These are phyloP conservation scores for Dioscorea alata DNA, from an alignment of 106 monocot genomes.

Conservation along the genomic window DNA sequence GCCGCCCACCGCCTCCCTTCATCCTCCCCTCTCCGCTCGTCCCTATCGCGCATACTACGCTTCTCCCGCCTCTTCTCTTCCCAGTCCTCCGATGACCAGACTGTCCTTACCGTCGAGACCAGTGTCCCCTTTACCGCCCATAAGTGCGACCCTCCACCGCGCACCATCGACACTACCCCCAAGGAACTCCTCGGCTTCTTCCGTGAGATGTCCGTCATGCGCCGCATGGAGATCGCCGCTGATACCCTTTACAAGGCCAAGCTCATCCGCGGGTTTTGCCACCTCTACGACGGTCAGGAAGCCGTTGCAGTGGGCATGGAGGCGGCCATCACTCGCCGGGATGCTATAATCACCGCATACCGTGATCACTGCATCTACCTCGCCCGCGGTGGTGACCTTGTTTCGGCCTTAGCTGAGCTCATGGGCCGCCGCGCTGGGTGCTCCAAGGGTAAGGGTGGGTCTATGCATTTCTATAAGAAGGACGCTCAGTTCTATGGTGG, in stretches of 20 bases:
- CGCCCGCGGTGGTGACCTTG: constrained; percentile 54
- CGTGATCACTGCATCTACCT: constrained; percentile 78
- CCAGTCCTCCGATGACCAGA: constrained; percentile 12
- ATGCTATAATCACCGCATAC: constrained; percentile 79
- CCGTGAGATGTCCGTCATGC: constrained; percentile 70
- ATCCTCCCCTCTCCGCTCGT: not conserved
- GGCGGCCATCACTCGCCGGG: constrained; percentile 60
- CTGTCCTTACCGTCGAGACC: constrained; percentile 39
- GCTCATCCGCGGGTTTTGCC: constrained; percentile 87
- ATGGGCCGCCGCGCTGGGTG: constrained; percentile 68
- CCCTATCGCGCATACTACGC: not conserved
- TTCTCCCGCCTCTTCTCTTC: not conserved
- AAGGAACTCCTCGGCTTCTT: constrained; percentile 63
- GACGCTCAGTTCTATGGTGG: constrained; percentile 62
- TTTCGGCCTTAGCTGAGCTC: constrained; percentile 62
- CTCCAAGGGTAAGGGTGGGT: constrained; percentile 78
- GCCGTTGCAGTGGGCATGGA: constrained; percentile 82
- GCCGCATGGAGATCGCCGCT: constrained; percentile 84
- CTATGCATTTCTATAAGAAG: constrained; percentile 93
- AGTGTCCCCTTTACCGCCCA: constrained; percentile 43
- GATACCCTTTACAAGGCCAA: constrained; percentile 92
- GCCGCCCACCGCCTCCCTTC: constrained; percentile 4
- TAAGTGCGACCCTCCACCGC: constrained; percentile 37
- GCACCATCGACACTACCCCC: constrained; percentile 36
- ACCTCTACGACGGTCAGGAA: constrained; percentile 90